Conservation (phyloP, 179 eudicot genomes). For the Spergularia azorica region DNA sequence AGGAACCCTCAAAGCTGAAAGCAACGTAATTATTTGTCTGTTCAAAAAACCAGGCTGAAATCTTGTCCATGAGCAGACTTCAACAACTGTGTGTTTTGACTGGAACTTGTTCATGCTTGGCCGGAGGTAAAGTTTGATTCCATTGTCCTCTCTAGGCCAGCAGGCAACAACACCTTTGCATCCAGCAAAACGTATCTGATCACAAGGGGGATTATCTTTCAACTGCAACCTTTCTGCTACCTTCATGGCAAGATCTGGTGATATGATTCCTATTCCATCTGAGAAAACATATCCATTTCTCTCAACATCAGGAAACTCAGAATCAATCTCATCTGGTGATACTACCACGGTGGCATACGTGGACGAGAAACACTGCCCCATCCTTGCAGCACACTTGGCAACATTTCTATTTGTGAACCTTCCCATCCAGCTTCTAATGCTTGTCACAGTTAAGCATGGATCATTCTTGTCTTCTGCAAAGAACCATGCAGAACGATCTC, state of each 20-base stretch:
- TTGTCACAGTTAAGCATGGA: constrained; percentile 25
- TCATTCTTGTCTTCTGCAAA: constrained; percentile 67
- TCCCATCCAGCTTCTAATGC: constrained; percentile 79
- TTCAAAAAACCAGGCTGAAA: constrained; percentile 87
- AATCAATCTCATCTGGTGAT: constrained; percentile 42
- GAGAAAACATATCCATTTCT: constrained; percentile 76
- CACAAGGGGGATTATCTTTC: constrained; percentile 60
- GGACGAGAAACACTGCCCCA: constrained; percentile 94
- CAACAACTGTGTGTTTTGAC: constrained; percentile 61
- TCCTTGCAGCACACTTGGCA: constrained; percentile 96
- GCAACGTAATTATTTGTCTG: constrained; percentile 76
- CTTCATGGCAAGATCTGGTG: constrained; percentile 72
- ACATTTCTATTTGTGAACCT: constrained; percentile 51
- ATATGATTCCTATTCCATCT: constrained; percentile 85
- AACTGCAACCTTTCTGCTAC: constrained; percentile 72
- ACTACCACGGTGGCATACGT: constrained; percentile 89
- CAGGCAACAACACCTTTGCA: constrained; percentile 89
- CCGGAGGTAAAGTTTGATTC: constrained; percentile 55
- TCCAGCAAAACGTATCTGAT: constrained; percentile 86
- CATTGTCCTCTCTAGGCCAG: constrained; percentile 63
- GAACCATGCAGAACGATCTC: constrained; percentile 96
- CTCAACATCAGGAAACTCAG: constrained; percentile 48
- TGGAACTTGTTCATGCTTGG: constrained; percentile 79
- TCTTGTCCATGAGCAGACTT: constrained; percentile 87
- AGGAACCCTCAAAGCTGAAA: constrained; percentile 63